These are phyloP conservation scores for Trichothecium roseum DNA, from an alignment of 2,329 filamentous ascomycete species.

Conservation along the genomic window DNA sequence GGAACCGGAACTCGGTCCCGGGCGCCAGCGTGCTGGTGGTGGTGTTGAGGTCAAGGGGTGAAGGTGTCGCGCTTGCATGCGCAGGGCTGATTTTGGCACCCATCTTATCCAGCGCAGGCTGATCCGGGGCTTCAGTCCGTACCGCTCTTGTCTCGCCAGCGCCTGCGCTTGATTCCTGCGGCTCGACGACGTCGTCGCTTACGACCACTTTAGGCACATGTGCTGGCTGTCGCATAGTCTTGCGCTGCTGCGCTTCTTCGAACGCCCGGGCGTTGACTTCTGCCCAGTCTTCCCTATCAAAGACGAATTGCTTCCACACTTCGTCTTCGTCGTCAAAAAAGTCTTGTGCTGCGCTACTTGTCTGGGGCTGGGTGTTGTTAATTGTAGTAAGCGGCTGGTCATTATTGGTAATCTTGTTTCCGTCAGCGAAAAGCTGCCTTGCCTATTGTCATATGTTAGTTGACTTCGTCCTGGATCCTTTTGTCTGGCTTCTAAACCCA, in stretches of 20 bases:
- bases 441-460: not conserved
- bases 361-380: too few species aligned
- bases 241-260: not conserved
- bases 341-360: not conserved
- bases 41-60: not conserved
- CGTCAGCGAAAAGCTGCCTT: too few species aligned
- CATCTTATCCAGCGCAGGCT: too few species aligned
- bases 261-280: conserved; percentile 11
- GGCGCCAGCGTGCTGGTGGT: not conserved
- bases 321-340: conserved; percentile 11
- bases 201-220: not conserved
- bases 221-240: conserved; percentile 1
- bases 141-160: conserved; percentile 1
- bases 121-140: not conserved
- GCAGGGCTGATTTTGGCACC: not conserved
- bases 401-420: too few species aligned
- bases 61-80: not conserved
- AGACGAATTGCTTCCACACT: conserved; percentile 18
- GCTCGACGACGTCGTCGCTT: conserved; percentile 11
- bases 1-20: conserved; percentile 14
- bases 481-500: too few species aligned
- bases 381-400: too few species aligned
- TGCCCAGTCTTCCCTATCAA: conserved; percentile 9
- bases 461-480: too few species aligned
- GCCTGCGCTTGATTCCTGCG: conserved; percentile 8